Percentiles rank a stretch among this genome's conserved stretches.
Conservation (phyloP, 1,284 basidiomycete species). For the Melampsora americana region DNA sequence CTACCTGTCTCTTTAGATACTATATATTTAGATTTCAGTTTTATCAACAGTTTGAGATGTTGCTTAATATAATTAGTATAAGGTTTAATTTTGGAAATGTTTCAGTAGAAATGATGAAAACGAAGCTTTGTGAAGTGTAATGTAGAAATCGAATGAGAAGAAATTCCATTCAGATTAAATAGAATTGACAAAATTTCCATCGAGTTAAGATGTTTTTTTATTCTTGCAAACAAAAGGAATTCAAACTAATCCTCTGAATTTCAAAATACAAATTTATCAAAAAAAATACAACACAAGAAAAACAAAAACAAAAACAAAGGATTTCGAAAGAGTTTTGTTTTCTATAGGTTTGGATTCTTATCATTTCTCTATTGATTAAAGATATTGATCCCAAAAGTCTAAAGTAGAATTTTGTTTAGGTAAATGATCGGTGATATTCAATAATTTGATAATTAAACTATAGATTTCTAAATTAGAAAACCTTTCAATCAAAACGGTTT, state of each 20-base stretch:
- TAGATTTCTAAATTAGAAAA: constrained; percentile 41
- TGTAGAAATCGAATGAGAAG: too few species aligned
- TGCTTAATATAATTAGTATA: neutral
- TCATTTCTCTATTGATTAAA: constrained; percentile 2
- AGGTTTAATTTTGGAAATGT: neutral
- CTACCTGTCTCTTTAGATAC: neutral
- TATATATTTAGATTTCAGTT: neutral
- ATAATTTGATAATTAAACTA: constrained; percentile 25
- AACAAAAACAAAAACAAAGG: neutral
- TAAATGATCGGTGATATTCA: constrained; percentile 6
- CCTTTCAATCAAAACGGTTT: neutral
- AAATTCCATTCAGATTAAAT: too few species aligned
- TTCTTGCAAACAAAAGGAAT: neutral
- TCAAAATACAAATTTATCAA: neutral
- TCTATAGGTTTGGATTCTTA: neutral
- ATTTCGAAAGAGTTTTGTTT: neutral
- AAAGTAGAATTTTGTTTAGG: constrained; percentile 23
- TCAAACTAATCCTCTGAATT: neutral
- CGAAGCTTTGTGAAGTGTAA: too few species aligned
- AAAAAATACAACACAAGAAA: neutral
- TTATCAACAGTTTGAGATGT: neutral
- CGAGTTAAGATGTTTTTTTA: too few species aligned
- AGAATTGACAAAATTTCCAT: too few species aligned
- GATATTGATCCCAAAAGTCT: constrained; percentile 32
- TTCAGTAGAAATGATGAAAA: neutral